Evolutionary conservation across 1,284 basidiomycete species (phyloP).

Genomic region (Ustilago curta): DNA sequence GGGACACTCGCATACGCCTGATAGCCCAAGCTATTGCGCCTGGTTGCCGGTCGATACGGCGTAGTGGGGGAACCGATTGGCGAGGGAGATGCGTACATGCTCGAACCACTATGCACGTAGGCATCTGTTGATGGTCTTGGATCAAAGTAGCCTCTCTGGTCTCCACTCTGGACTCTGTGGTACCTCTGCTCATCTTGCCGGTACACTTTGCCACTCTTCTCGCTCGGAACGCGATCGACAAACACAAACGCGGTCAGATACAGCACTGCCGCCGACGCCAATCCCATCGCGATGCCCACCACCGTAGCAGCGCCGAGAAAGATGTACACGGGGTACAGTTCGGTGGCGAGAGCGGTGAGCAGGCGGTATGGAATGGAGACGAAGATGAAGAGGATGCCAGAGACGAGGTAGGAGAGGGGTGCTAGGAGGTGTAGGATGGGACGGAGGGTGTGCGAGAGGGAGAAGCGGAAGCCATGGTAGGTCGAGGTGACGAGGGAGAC

Average conservation of each 20-base stretch:
- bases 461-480: slow-evolving; percentile 15
- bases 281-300: slow-evolving; percentile 34
- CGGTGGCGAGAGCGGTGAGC: slow-evolving; percentile 3
- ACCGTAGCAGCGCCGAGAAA: slow-evolving; percentile 44
- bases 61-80: neutral
- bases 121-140: neutral
- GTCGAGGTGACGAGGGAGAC: slow-evolving; percentile 1
- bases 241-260: slow-evolving; percentile 39
- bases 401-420: slow-evolving; percentile 37
- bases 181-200: too few relatives aligned
- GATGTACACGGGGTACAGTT: slow-evolving; percentile 54
- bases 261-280: slow-evolving; percentile 23
- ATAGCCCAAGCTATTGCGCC: neutral
- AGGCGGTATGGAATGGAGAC: slow-evolving; percentile 11
- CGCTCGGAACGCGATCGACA: slow-evolving; percentile 24
- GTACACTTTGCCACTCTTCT: neutral
- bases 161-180: too few relatives aligned
- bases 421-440: slow-evolving; percentile 27
- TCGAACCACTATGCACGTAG: too few relatives aligned
- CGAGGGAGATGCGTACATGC: too few relatives aligned
- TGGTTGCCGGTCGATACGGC: too few relatives aligned
- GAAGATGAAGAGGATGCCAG: slow-evolving; percentile 38
- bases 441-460: slow-evolving; percentile 21
- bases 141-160: neutral
- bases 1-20: slow-evolving; percentile 3